Percentiles rank a stretch among this genome's conserved stretches.
Evolutionary conservation across 768 basidiomycete genomes (phyloP).

Genomic region (Mycena rosella): DNA sequence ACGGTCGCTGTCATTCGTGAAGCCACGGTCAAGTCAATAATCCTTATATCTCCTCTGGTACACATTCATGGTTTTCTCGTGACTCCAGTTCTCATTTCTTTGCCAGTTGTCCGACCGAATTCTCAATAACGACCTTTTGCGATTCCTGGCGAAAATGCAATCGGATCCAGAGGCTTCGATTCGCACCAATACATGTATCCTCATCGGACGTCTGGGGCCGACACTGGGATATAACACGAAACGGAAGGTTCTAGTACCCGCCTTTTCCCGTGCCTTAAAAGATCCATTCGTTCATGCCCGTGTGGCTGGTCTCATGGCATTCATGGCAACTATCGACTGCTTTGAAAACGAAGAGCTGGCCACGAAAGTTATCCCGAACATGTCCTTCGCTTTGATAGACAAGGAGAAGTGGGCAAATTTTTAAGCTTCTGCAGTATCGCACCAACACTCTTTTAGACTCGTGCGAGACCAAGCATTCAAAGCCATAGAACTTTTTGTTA

Average conservation of each 20-base stretch:
- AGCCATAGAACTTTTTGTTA: constrained; percentile 89
- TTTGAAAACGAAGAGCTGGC: constrained; percentile 93
- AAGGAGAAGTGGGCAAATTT: constrained; percentile 83
- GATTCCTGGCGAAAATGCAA: constrained; percentile 93
- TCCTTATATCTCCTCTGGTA: constrained; percentile 88
- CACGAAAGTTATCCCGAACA: constrained; percentile 87
- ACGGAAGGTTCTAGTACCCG: constrained; percentile 96
- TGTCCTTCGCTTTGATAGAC: constrained; percentile 86
- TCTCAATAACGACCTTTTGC: constrained; percentile 95
- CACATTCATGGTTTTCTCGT: constrained; percentile 6
- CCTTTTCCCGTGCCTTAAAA: constrained; percentile 90
- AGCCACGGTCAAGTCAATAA: constrained; percentile 91
- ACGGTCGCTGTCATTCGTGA: constrained; percentile 95
- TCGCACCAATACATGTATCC: constrained; percentile 96
- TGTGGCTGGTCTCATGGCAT: constrained; percentile 94
- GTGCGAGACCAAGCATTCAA: constrained; percentile 98
- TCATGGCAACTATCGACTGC: constrained; percentile 94
- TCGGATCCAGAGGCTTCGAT: constrained; percentile 94
- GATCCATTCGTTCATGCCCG: constrained; percentile 94
- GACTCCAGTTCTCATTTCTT: neutral
- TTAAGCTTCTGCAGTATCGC: neutral
- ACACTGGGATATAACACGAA: constrained; percentile 89
- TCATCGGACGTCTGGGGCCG: constrained; percentile 92
- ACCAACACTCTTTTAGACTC: constrained; percentile 59
- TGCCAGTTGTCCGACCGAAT: constrained; percentile 88